These are phyloP conservation scores for Hordeum marinum DNA, from an alignment of 176 grass and related monocot species.

Conservation along the genomic window DNA sequence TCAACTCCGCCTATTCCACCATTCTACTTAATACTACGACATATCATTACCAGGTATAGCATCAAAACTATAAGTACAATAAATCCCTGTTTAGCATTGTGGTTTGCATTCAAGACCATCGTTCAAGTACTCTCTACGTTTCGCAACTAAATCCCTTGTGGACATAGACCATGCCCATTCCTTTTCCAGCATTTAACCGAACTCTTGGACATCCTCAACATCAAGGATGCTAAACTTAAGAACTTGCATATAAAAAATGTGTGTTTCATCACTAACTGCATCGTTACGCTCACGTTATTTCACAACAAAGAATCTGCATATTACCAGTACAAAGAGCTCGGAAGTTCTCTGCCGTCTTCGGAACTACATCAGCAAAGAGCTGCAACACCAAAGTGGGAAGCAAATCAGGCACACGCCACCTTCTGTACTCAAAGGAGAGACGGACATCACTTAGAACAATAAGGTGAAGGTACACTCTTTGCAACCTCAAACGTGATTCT, in stretches of 20 bases:
- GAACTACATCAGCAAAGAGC: conserved; percentile 63
- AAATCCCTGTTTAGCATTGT: background rate
- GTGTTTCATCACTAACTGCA: background rate
- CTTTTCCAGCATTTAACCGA: background rate
- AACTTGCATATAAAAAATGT: background rate
- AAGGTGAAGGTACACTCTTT: conserved; percentile 1
- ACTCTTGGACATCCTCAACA: background rate
- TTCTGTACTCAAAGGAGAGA: background rate
- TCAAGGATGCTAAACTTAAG: background rate
- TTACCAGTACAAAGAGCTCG: conserved; percentile 80
- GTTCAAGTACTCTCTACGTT: background rate
- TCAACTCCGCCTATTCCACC: background rate
- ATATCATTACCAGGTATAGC: background rate
- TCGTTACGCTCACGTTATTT: background rate
- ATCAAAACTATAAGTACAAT: background rate
- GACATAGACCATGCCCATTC: background rate
- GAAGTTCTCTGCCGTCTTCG: conserved; percentile 67
- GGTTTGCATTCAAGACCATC: background rate
- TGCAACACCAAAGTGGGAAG: conserved; percentile 17
- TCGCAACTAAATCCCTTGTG: background rate
- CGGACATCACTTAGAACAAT: background rate
- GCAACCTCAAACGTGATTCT: conserved; percentile 59
- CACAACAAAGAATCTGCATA: conserved; percentile 11
- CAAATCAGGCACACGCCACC: background rate
- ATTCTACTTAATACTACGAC: background rate